phyloP scores from a whole-genome alignment of 1,139 yeast species.

The Pichia sp. region DNA sequence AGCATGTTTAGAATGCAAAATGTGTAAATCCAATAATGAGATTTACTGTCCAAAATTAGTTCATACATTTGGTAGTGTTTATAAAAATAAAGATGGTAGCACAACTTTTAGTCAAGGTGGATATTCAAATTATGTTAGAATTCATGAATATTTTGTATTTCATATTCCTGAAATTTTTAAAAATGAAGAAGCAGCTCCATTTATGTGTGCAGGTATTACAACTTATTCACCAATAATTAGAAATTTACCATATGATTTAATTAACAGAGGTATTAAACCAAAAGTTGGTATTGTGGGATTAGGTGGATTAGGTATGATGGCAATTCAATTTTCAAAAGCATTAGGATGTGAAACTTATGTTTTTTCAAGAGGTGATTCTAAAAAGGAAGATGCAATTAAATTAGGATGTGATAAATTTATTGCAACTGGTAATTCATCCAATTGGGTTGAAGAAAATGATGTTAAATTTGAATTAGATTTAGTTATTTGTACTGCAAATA shows the following conservation, averaged over 20 bases:
- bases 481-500: constrained; percentile 46
- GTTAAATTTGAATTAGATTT: constrained; percentile 36
- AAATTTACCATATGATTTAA: constrained; percentile 24
- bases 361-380: constrained; percentile 43
- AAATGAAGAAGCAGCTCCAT: constrained; percentile 50
- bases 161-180: constrained; percentile 50
- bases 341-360: constrained; percentile 53
- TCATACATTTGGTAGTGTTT: constrained; percentile 41
- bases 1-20: constrained; percentile 43
- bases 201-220: constrained; percentile 65
- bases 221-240: constrained; percentile 50
- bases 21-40: constrained; percentile 43
- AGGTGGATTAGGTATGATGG: constrained; percentile 61
- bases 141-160: constrained; percentile 47
- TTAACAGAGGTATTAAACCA: constrained; percentile 32
- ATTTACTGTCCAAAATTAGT: constrained; percentile 41
- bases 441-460: constrained; percentile 31
- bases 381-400: constrained; percentile 44
- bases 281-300: constrained; percentile 51
- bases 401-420: constrained; percentile 49
- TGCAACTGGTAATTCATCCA: constrained; percentile 39
- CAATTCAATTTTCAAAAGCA: constrained; percentile 50
- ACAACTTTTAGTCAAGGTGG: constrained; percentile 48
- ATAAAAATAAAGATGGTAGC: constrained; percentile 31
- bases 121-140: constrained; percentile 51